Conservation (phyloP, 768 basidiomycete species). For the Boletus reticulatus region DNA sequence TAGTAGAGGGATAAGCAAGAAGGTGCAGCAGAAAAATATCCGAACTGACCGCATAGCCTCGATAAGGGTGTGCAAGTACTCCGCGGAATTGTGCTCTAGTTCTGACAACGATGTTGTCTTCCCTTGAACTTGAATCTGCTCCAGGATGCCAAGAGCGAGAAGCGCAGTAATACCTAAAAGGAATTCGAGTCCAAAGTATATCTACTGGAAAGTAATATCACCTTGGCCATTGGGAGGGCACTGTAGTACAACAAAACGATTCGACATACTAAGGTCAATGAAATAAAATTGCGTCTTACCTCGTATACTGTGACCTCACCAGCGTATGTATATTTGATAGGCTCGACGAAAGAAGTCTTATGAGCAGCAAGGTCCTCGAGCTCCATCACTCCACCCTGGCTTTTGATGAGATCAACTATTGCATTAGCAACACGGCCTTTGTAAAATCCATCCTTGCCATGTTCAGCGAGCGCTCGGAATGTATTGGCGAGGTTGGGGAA, state of each 20-base stretch:
- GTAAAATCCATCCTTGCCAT: constrained; percentile 94
- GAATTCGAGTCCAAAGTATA: neutral
- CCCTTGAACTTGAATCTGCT: constrained; percentile 75
- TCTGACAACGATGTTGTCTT: constrained; percentile 66
- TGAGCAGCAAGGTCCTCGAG: constrained; percentile 91
- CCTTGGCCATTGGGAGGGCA: constrained; percentile 98
- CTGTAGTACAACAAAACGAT: constrained; percentile 35
- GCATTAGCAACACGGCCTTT: constrained; percentile 88
- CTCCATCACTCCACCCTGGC: constrained; percentile 90
- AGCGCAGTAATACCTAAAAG: constrained; percentile 80
- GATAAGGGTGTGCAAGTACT: constrained; percentile 85
- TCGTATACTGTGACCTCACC: constrained; percentile 89
- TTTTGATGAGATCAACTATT: constrained; percentile 81
- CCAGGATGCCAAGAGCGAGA: constrained; percentile 89
- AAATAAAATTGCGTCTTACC: constrained; percentile 40
- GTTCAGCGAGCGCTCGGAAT: constrained; percentile 72
- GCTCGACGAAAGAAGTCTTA: constrained; percentile 75
- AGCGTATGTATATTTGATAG: constrained; percentile 88
- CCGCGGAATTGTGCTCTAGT: constrained; percentile 86
- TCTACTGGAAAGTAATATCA: constrained; percentile 3
- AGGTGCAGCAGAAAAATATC: neutral
- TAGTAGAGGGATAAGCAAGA: constrained; percentile 19
- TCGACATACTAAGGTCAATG: neutral
- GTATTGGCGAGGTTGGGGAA: constrained; percentile 82
- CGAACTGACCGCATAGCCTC: constrained; percentile 72